A percentile compares a stretch with the other conserved stretches of the same genome.
Conservation (phyloP, 2,329 filamentous ascomycete genomes). For the Leptographium radiaticola region DNA sequence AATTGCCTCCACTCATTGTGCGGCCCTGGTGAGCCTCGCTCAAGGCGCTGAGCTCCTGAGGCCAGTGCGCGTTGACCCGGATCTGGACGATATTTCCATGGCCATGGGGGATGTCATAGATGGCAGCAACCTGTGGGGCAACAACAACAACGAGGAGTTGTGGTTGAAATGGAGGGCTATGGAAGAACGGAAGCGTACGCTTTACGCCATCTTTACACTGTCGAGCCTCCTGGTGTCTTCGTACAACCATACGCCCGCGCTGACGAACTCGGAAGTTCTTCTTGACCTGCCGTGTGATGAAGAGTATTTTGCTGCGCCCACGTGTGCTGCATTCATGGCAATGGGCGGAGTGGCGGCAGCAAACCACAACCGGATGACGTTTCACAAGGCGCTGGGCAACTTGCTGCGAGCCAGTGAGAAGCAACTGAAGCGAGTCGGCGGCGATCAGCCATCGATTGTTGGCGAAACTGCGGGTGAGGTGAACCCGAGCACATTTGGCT, state of each 20-base stretch:
- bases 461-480: slow-evolving; percentile 46
- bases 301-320: slow-evolving; percentile 76
- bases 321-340: slow-evolving; percentile 65
- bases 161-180: slow-evolving; percentile 82
- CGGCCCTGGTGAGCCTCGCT: slow-evolving; percentile 79
- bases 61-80: slow-evolving; percentile 29
- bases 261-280: slow-evolving; percentile 88
- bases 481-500: slow-evolving; percentile 81
- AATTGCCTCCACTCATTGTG: slow-evolving; percentile 84
- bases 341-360: slow-evolving; percentile 60
- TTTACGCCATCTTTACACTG: slow-evolving; percentile 82
- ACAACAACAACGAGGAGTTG: slow-evolving; percentile 48
- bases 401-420: slow-evolving; percentile 65
- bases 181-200: slow-evolving; percentile 85
- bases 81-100: slow-evolving; percentile 35
- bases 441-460: slow-evolving; percentile 28
- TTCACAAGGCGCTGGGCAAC: slow-evolving; percentile 69
- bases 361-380: slow-evolving; percentile 59
- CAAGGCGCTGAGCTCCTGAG: slow-evolving; percentile 66
- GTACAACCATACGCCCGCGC: slow-evolving; percentile 81
- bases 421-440: slow-evolving; percentile 17
- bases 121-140: slow-evolving; percentile 26
- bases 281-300: slow-evolving; percentile 89
- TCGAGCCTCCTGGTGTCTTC: slow-evolving; percentile 84
- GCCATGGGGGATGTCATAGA: slow-evolving; percentile 40